Evolutionary conservation across 2,329 filamentous ascomycete species (phyloP).

Genomic region (Tolypocladium album): DNA sequence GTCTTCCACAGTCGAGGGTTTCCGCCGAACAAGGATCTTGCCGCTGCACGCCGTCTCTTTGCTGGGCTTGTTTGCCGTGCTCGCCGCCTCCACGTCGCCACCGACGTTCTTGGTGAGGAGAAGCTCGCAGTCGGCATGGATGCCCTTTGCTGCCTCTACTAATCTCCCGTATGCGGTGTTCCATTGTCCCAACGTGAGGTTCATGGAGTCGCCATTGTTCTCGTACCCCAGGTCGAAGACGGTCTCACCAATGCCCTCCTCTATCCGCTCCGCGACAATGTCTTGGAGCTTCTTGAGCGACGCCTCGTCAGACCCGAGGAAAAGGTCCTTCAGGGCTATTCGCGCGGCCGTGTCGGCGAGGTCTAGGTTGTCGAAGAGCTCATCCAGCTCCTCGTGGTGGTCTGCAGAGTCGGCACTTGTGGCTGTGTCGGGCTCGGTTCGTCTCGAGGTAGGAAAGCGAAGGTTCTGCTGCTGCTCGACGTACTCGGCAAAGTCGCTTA

Average conservation of each 20-base stretch:
- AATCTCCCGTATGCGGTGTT: constrained; percentile 57
- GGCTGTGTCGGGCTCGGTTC: constrained; percentile 13
- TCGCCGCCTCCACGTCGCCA: constrained; percentile 60
- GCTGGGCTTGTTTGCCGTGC: constrained; percentile 35
- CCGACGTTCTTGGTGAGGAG: constrained; percentile 88
- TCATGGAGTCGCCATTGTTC: constrained; percentile 79
- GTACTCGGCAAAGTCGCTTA: constrained; percentile 96
- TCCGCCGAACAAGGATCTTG: constrained; percentile 75
- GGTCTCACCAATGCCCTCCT: constrained; percentile 79
- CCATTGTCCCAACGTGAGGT: constrained; percentile 66
- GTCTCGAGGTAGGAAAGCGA: constrained; percentile 41
- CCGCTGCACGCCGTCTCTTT: constrained; percentile 69
- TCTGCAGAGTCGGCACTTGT: constrained; percentile 24
- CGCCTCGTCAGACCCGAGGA: constrained; percentile 54
- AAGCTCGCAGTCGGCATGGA: constrained; percentile 66
- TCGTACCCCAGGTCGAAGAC: constrained; percentile 90
- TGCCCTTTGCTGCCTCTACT: constrained; percentile 48
- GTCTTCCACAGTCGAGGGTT: constrained; percentile 65
- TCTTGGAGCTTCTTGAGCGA: constrained; percentile 52
- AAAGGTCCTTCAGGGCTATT: constrained; percentile 62
- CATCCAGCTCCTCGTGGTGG: constrained; percentile 75
- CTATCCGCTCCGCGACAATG: constrained; percentile 57
- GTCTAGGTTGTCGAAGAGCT: constrained; percentile 84
- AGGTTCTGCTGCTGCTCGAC: constrained; percentile 86
- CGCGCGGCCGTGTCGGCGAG: constrained; percentile 58